These are phyloP conservation scores for Kregervanrija delftensis DNA, from an alignment of 805 yeast genomes.

Conservation along the genomic window DNA sequence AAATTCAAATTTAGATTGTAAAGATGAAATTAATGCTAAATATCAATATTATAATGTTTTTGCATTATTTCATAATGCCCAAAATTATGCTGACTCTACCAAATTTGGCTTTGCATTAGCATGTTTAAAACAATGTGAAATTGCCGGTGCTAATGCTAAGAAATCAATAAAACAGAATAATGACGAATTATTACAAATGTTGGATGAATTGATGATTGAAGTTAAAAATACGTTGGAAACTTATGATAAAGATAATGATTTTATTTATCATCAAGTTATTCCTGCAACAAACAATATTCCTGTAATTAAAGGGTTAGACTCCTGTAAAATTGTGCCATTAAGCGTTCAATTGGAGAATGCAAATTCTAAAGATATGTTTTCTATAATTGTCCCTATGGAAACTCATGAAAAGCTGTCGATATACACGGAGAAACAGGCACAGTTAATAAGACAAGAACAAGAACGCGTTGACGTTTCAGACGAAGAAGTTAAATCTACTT, in stretches of 20 bases:
- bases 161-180: conserved; percentile 26
- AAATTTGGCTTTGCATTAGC: conserved; percentile 78
- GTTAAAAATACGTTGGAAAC: conserved; percentile 8
- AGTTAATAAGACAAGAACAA: conserved; percentile 60
- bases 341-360: conserved; percentile 42
- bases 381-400: conserved; percentile 73
- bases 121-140: no score
- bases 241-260: conserved; percentile 79
- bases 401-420: conserved; percentile 83
- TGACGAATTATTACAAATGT: background rate
- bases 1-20: conserved; percentile 38
- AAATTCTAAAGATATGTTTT: conserved; percentile 55
- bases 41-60: conserved; percentile 49
- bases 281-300: conserved; percentile 58
- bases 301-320: conserved; percentile 61
- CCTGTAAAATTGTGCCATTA: conserved; percentile 53
- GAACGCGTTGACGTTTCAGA: conserved; percentile 74
- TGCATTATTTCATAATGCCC: conserved; percentile 53
- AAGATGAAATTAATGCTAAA: conserved; percentile 44
- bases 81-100: conserved; percentile 43
- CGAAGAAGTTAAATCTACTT: conserved; percentile 69
- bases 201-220: background rate
- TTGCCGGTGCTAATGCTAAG: conserved; percentile 25
- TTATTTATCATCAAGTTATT: conserved; percentile 72
- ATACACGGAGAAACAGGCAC: conserved; percentile 87